phyloP scores from a whole-genome alignment of 768 basidiomycete species.

The Boletus vinaceobasis region DNA sequence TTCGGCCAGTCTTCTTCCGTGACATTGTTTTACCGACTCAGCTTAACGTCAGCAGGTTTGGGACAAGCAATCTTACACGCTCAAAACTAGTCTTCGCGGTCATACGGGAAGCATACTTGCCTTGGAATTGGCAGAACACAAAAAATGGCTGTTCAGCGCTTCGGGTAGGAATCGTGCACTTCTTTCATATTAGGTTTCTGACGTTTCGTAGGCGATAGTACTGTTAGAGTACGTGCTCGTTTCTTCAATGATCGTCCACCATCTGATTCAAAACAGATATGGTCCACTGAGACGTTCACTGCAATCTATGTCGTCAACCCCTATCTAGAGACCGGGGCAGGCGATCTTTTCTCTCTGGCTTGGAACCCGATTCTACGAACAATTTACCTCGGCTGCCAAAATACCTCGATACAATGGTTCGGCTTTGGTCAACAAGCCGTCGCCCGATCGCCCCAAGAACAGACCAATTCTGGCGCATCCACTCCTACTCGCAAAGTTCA shows the following conservation, averaged over 20 bases:
- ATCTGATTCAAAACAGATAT: conserved; percentile 51
- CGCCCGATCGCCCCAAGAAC: conserved; percentile 2
- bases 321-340: conserved; percentile 74
- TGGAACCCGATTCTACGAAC: conserved; percentile 71
- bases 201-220: conserved; percentile 68
- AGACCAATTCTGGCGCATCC: conserved; percentile 29
- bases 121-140: conserved; percentile 70
- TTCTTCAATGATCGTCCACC: conserved; percentile 1
- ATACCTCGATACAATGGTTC: conserved; percentile 91
- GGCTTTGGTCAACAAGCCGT: conserved; percentile 41
- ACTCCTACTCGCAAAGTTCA: conserved; percentile 56
- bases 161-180: conserved; percentile 53
- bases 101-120: conserved; percentile 84
- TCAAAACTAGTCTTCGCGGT: conserved; percentile 68
- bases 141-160: conserved; percentile 85
- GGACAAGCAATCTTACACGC: conserved; percentile 68
- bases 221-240: conserved; percentile 59
- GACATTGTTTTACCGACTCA: background rate
- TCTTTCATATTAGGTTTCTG: background rate
- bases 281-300: conserved; percentile 68
- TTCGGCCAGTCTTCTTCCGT: conserved; percentile 44
- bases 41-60: conserved; percentile 60
- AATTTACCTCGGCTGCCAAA: conserved; percentile 86
- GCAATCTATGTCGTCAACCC: conserved; percentile 74
- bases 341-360: conserved; percentile 82